Evolutionary conservation across 768 basidiomycete genomes (phyloP), one percentile per base, ranked within the genome.

Genomic region (Amyloporia xantha): DNA sequence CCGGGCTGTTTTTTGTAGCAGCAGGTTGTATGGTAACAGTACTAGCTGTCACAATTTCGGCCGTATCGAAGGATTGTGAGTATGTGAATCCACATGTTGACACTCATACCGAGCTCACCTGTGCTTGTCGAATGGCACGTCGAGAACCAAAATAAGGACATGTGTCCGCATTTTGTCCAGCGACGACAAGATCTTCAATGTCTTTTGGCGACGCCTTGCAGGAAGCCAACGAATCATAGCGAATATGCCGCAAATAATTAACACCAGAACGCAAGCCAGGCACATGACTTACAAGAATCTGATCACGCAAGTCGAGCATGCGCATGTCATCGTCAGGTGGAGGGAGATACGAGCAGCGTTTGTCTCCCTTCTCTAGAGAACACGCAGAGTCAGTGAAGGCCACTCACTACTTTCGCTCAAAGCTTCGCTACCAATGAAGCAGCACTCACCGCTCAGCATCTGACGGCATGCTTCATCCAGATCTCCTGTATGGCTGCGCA

Each of bases 121-220:
- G 87, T 26, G 95, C 91, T 62, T 91, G 89, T 30, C 85, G 81
- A 46, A 97, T 91, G 12, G 93, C 92, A 47, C 77, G 71, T 37
- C 96, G 72, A 6, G 91, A 86, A 2, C 87, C 91, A 64, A 97
- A 99, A 67, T 98, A 99, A 0, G 95, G 91, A 62, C 95, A 99
- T 7, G 79, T 82, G 40, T 82, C 71, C 1, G 77, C 66, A 42
- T 79, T 70, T 44, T 78, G 75, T 2, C 96, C 96, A 1, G 82
- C 68, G 6, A 64, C 64, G 5, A 89, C 88, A 13, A 98, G 77
- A 55, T 97, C 94, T 63, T 98, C 95, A 4, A 99, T 96, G 54
- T 96, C 95, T 62, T 90, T 91, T 0, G 93, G 89, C 1, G 77
- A 74, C 0, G 93, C 89, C 93, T 94, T n/a, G 39, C 9, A 9